Evolutionary conservation across 2,329 filamentous ascomycete species (phyloP), one percentile per base, ranked within the genome.

Genomic region (Microsporum canis): DNA sequence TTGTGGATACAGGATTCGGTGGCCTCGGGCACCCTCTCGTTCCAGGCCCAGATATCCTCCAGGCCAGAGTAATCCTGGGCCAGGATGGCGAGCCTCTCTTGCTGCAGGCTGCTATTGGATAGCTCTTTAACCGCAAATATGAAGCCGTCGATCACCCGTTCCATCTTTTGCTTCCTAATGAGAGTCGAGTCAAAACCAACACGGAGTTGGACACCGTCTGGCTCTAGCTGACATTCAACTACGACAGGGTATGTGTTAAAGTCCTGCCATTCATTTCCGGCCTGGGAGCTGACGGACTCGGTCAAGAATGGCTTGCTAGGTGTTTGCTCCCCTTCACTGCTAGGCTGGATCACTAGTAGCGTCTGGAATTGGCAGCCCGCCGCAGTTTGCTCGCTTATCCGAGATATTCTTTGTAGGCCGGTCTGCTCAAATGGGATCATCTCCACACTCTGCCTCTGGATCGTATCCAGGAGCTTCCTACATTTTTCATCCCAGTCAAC

Each of bases 401-500:
- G 71, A 62, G 81, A 45, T 77, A 85, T 83, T 6, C 77, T 75
- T 0, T 71, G 65, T 38, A 75, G 73, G 3, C 74, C 72, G 8
- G 84, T 77, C 1, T 78, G 79, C 55, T 80, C 79, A 27, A 79
- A 82, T 65, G 83, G 83, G 78, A 84, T 82, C 60, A 81, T 77
- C 5, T 75, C 71, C 0, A 81, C 73, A 0, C 77, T 79, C 60
- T 79, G 76, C 23, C 79, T 71, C 43, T 85, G 82, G 3, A 86
- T 75, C 1, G 72, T 68, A 56, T 79, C 75, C 3, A 86, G 71
- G 4, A 57, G 38, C 3, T 36, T 23, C 6, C n/a, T 34, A 45
- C 41, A 14, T 3, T 10, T 36, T 23, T 7, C n/a, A 10, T 34
- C 41, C 17, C 33, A 64, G 59, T 73, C 61, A 1, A 75, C 60